Base-by-base conservation (phyloP, 169 alveolate species). In the Perkinsus olseni region DNA sequence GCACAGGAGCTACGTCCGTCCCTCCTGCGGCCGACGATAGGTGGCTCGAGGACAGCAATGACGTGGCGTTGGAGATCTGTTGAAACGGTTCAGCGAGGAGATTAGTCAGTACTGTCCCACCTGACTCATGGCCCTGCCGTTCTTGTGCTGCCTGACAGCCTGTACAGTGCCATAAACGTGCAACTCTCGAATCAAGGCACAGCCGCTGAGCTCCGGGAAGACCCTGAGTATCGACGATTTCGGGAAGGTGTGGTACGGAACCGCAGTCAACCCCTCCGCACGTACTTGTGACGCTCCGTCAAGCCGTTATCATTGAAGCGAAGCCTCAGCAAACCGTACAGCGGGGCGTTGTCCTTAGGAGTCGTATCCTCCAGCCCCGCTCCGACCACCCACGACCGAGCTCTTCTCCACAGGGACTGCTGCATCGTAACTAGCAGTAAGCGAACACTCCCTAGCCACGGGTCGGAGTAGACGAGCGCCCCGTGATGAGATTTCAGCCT, bases 101-200 rank as follows among this genome's bases (percentile, higher is more conserved):
- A n/a, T 4, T 28, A 4, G 0, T 28, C 62, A 21, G 48, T 6
- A 38, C 24, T 45, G 13, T 38, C 90, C 95, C 92, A 93, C 95
- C 39, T 95, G 95, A 3, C 96, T 93, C n/a, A 38, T n/a, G 93
- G 94, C 96, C 51, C 91, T 74, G 39, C 92, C 82, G 62, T 37
- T 37, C 62, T 93, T 93, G 74, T 74, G 91, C 91, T 93, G 95
- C 24, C 94, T 94, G 48, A 74, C 94, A 10, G 95, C 94, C 31
- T 95, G 94, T 90, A 95, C 97, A 13, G 97, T 94, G 28, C 99
- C 99, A 93, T 98, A 98, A 62, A 98, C 98, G 95, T 98, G 99
- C 51, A 98, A 94, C 93, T 98, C 99, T 20, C 99, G 96, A 31
- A 98, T 96, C 39, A 98, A 95, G 10, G 99, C 99, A 36, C 98